Conservation (phyloP, 2,329 filamentous ascomycete genomes). For the Dryadomyces quercus-mongolicae region DNA sequence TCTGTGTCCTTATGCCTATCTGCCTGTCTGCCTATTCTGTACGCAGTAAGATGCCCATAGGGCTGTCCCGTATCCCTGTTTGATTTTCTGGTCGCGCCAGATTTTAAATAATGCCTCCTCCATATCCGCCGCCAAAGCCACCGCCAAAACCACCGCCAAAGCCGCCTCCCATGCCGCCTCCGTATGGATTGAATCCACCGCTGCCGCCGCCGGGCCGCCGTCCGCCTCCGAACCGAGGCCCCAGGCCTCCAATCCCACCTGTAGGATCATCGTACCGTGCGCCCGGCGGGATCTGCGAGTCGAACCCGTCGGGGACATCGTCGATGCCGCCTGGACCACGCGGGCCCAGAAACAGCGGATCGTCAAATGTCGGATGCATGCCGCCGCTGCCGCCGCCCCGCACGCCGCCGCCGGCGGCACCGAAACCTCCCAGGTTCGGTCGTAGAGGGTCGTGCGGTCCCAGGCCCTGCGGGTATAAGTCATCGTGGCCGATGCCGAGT, state of each 20-base stretch:
- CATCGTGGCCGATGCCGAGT: conserved; percentile 62
- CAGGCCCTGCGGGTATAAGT: conserved; percentile 76
- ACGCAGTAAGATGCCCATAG: background rate
- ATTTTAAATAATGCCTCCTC: conserved; percentile 20
- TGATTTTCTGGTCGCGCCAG: too few species aligned
- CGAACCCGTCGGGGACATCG: conserved; percentile 35
- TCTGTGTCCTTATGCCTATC: background rate
- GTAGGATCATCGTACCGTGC: conserved; percentile 90
- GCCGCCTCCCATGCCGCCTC: conserved; percentile 24
- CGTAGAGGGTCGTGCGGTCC: conserved; percentile 76
- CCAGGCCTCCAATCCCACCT: conserved; percentile 44
- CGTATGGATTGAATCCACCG: conserved; percentile 22
- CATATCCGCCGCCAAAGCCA: conserved; percentile 21
- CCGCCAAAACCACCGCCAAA: conserved; percentile 17
- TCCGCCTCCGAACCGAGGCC: conserved; percentile 27
- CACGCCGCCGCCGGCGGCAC: conserved; percentile 41
- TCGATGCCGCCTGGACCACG: conserved; percentile 26
- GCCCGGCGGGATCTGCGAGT: conserved; percentile 71
- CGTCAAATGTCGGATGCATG: conserved; percentile 95
- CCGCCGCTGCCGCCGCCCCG: conserved; percentile 44
- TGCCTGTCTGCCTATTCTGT: too few species aligned
- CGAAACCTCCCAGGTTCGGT: conserved; percentile 51
- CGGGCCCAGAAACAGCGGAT: conserved; percentile 64
- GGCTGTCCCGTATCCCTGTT: too few species aligned
- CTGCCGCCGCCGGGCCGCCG: conserved; percentile 24